Conservation (phyloP, 1,139 yeast genomes). For the Yamadazyma taylorii region DNA sequence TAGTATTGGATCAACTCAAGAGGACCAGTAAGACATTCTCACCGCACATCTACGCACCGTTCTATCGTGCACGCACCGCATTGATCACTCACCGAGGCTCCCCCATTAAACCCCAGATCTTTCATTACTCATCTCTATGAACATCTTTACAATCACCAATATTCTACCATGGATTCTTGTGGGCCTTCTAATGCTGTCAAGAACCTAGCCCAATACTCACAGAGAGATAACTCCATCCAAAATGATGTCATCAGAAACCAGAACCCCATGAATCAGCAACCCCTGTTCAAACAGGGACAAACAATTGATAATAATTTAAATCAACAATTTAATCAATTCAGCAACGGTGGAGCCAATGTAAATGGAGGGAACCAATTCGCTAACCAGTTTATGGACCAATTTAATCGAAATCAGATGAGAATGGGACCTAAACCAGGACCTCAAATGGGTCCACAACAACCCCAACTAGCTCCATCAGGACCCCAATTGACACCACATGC, state of each 20-base stretch:
- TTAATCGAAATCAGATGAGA: constrained; percentile 9
- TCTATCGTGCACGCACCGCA: too few species aligned
- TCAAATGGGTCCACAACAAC: too few species aligned
- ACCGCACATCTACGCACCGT: too few species aligned
- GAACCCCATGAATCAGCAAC: constrained; percentile 10
- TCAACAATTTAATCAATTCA: constrained; percentile 36
- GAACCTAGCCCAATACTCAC: constrained; percentile 33
- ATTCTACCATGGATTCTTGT: constrained; percentile 35
- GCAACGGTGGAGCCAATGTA: constrained; percentile 5
- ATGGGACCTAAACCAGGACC: constrained; percentile 6
- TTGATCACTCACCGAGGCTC: too few species aligned
- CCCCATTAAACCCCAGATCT: too few species aligned
- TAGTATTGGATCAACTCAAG: too few species aligned
- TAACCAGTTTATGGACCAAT: constrained; percentile 20
- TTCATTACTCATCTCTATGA: too few species aligned
- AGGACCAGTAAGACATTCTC: too few species aligned
- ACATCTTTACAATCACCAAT: too few species aligned
- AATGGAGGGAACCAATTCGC: constrained; percentile 19
- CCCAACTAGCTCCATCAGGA: neutral
- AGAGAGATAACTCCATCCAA: constrained; percentile 34
- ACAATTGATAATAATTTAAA: constrained; percentile 30
- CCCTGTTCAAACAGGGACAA: constrained; percentile 13
- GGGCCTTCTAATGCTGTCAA: constrained; percentile 40
- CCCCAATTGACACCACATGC: constrained; percentile 10
- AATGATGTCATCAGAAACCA: constrained; percentile 20